Conservation (phyloP, 164 flowering plant genomes). For the Vitis rotundifolia region DNA sequence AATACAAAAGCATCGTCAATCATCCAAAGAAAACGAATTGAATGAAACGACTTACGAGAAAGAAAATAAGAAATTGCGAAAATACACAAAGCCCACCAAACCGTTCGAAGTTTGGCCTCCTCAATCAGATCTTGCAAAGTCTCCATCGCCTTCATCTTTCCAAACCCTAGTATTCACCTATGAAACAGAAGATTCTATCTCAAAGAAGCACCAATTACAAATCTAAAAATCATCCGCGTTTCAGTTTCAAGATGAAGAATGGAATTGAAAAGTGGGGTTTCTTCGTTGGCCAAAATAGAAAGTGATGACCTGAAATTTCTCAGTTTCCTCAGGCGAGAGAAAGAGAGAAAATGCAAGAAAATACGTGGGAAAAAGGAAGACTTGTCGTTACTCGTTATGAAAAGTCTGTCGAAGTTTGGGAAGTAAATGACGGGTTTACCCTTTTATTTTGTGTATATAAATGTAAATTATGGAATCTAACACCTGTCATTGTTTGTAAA, state of each 20-base stretch:
- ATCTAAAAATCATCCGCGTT: too few relatives aligned
- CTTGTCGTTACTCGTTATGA: neutral
- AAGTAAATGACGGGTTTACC: too few relatives aligned
- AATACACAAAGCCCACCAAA: constrained; percentile 81
- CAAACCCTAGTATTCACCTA: constrained; percentile 4
- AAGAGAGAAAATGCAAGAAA: neutral
- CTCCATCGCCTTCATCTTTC: constrained; percentile 70
- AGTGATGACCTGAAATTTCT: neutral
- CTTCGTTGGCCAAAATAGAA: neutral
- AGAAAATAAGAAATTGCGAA: constrained; percentile 74
- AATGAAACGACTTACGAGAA: constrained; percentile 58
- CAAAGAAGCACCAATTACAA: neutral
- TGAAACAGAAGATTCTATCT: neutral
- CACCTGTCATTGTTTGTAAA: too few relatives aligned
- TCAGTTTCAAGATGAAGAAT: too few relatives aligned
- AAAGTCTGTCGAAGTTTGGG: neutral
- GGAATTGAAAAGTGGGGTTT: too few relatives aligned
- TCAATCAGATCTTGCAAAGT: constrained; percentile 86
- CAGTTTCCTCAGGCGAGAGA: neutral
- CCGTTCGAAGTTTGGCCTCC: constrained; percentile 79
- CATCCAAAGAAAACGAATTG: neutral
- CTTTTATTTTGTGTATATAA: too few relatives aligned
- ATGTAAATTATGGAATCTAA: too few relatives aligned
- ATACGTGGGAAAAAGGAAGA: neutral
- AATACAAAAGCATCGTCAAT: neutral